Base-by-base conservation (phyloP, 345 rosid genomes). In the Gossypium rotundifolium region DNA sequence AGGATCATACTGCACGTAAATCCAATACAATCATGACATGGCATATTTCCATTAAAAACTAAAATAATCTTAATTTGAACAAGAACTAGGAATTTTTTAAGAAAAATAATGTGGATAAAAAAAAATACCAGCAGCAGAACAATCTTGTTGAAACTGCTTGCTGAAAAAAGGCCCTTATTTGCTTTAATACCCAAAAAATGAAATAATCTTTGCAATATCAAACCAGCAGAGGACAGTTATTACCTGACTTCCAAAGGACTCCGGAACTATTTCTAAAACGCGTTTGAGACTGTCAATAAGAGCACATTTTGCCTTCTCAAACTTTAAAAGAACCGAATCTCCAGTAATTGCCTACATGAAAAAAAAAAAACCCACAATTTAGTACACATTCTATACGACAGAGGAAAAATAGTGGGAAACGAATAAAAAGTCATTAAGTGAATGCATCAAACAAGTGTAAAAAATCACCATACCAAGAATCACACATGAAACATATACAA, bases 241-340 rank as follows among this genome's bases (percentile, higher is more conserved):
- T 78, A 96, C 99, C 93, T 89, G 97, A 78, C 85, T 83, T 9
- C 97, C 96, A 81, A 93, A 85, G 6, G 97, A 89, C 73, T 86
- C 89, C 11, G 91, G 93, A 79, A 93, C 97, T 83, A 96, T 96
- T 81, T 93, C 97, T 79, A 93, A 97, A 0, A 96, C 99, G 44
- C 91, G 90, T 83, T 83, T 90, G 76, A 96, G 97, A 85, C 99
- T 83, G 72, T 90, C 87, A 46, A 84, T 80, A 70, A 96, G 97
- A 60, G 95, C 87, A 80, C 74, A 63, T 62, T 87, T 89, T 42
- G 93, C 89, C 83, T 87, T 93, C 78, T 89, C 97, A 74, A 96
- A 96, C 80, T 93, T 96, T 68, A 76, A 76, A 76, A 96, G 91
- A 80, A 93, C 92, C 18, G 99, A 85, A 79, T 93, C 97, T 68